phyloP scores from a whole-genome alignment of 2,329 filamentous ascomycete species.

The Cercospora brassicicola region DNA sequence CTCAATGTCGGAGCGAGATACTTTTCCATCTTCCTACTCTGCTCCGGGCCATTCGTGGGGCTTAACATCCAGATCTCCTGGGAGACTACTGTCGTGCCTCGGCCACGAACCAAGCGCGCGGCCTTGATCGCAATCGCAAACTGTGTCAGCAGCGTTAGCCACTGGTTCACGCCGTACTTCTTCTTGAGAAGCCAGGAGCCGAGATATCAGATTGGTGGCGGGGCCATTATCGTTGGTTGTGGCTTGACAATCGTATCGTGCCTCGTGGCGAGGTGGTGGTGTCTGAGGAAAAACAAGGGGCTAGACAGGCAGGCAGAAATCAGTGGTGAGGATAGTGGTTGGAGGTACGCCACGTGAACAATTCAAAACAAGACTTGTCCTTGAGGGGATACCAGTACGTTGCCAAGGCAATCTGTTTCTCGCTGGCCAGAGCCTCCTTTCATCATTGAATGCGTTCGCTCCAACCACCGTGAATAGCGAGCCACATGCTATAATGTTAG shows the following conservation, averaged over 20 bases:
- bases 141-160: constrained; percentile 13
- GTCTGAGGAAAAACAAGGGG: constrained; percentile 19
- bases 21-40: constrained; percentile 17
- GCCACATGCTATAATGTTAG: neutral
- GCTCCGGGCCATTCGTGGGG: constrained; percentile 9
- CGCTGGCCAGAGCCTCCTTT: neutral
- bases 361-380: neutral
- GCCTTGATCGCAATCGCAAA: constrained; percentile 15
- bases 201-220: constrained; percentile 21
- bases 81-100: constrained; percentile 14
- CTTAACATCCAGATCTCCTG: constrained; percentile 17
- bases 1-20: constrained; percentile 15
- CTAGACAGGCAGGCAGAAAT: constrained; percentile 16
- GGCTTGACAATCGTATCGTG: constrained; percentile 20
- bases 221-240: constrained; percentile 20
- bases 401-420: neutral
- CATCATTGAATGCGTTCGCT: neutral
- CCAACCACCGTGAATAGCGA: neutral
- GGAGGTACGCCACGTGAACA: constrained; percentile 19
- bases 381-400: neutral
- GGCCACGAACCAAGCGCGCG: constrained; percentile 12
- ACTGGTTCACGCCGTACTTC: constrained; percentile 25
- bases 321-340: constrained; percentile 16
- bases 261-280: constrained; percentile 19
- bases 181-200: constrained; percentile 21